phyloP scores from a whole-genome alignment of 2,329 filamentous ascomycete species.

The Sporothrix dimorphospora region DNA sequence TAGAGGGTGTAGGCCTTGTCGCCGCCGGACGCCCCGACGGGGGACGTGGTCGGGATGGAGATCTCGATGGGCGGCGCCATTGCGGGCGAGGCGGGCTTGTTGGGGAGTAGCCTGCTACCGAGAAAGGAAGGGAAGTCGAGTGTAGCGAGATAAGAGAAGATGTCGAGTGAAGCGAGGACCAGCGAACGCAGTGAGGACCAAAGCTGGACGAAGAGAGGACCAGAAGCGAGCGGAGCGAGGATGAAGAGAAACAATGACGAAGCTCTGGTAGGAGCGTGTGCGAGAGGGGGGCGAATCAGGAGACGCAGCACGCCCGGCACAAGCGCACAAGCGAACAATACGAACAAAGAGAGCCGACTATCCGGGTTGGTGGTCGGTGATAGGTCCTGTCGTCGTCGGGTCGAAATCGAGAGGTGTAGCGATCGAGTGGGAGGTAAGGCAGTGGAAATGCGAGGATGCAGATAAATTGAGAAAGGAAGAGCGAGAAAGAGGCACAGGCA shows the following conservation, averaged over 20 bases:
- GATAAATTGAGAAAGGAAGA: neutral
- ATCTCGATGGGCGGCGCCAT: slow-evolving; percentile 71
- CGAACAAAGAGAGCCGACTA: neutral
- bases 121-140: too few species aligned
- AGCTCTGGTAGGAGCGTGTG: too few species aligned
- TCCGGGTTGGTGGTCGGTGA: neutral
- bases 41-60: slow-evolving; percentile 67
- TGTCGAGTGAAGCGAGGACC: neutral
- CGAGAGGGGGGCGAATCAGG: neutral
- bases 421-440: neutral
- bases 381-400: neutral
- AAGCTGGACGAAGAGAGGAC: neutral
- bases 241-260: neutral
- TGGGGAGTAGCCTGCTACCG: neutral
- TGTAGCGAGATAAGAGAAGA: too few species aligned
- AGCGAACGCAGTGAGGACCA: neutral
- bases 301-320: neutral
- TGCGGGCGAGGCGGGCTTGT: neutral
- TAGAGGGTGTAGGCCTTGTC: slow-evolving; percentile 75
- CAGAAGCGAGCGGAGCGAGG: neutral
- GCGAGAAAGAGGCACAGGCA: neutral
- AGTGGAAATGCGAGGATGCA: too few species aligned
- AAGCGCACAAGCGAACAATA: neutral
- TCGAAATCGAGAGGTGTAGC: neutral
- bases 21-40: slow-evolving; percentile 52